Conservation (phyloP, 352 stramenopile species). For the Phytopythium ostracodes region DNA sequence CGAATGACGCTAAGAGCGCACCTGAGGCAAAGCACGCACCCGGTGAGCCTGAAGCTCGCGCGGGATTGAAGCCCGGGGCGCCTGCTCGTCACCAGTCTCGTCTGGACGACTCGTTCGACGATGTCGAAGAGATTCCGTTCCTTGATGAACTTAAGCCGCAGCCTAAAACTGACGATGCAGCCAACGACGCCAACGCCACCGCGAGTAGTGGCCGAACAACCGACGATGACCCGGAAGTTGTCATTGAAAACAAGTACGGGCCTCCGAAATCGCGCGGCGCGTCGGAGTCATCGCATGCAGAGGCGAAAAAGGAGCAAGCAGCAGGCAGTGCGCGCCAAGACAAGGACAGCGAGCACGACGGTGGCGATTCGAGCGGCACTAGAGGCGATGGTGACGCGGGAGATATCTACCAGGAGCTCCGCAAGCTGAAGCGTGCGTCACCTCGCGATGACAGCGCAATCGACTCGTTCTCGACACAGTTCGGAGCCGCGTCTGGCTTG, state of each 20-base stretch:
- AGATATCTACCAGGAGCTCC: slow-evolving; percentile 52
- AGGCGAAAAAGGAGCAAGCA: slow-evolving; percentile 21
- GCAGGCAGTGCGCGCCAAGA: slow-evolving; percentile 17
- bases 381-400: slow-evolving; percentile 20
- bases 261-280: slow-evolving; percentile 17
- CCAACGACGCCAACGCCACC: neutral
- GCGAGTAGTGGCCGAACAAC: slow-evolving; percentile 3
- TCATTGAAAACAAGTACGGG: slow-evolving; percentile 52
- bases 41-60: slow-evolving; percentile 17
- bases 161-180: slow-evolving; percentile 17
- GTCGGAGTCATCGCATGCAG: slow-evolving; percentile 1
- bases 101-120: slow-evolving; percentile 64
- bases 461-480: slow-evolving; percentile 13
- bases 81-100: slow-evolving; percentile 14
- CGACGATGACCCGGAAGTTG: slow-evolving; percentile 50
- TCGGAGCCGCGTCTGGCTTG: neutral
- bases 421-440: slow-evolving; percentile 38
- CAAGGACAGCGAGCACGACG: slow-evolving; percentile 21
- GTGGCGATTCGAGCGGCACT: slow-evolving; percentile 9
- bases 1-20: slow-evolving; percentile 2
- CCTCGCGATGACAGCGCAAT: slow-evolving; percentile 25
- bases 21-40: neutral
- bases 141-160: slow-evolving; percentile 52
- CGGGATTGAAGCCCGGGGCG: neutral
- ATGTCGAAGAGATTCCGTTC: slow-evolving; percentile 79